Conservation (phyloP, 1,139 yeast genomes). For the Diutina pseudorugosa region DNA sequence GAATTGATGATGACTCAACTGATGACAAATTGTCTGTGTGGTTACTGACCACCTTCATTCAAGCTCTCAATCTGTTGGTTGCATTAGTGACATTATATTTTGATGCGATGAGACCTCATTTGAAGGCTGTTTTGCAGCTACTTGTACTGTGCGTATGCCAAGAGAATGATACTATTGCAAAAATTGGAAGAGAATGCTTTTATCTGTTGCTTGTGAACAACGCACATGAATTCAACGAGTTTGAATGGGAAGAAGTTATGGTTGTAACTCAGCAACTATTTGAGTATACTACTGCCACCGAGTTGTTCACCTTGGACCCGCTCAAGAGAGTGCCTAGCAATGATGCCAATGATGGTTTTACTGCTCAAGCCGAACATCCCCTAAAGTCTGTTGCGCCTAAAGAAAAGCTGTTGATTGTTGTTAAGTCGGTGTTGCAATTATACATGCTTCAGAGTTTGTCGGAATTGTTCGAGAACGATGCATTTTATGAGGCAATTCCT, state of each 20-base stretch:
- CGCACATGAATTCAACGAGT: constrained; percentile 43
- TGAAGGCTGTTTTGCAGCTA: constrained; percentile 67
- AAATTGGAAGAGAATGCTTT: constrained; percentile 85
- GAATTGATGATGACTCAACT: constrained; percentile 27
- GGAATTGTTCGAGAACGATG: constrained; percentile 63
- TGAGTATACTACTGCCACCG: constrained; percentile 74
- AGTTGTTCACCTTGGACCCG: constrained; percentile 67
- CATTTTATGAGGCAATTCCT: constrained; percentile 61
- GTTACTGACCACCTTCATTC: constrained; percentile 92
- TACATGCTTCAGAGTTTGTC: constrained; percentile 79
- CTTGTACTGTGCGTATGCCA: constrained; percentile 86
- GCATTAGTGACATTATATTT: constrained; percentile 74
- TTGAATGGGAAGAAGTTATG: constrained; percentile 70
- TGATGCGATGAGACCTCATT: constrained; percentile 54
- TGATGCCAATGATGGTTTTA: constrained; percentile 9
- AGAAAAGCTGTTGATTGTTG: constrained; percentile 72
- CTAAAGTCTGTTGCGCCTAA: constrained; percentile 16
- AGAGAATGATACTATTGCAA: constrained; percentile 91
- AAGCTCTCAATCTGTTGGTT: constrained; percentile 84
- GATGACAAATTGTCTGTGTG: constrained; percentile 85
- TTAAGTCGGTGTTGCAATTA: constrained; percentile 83
- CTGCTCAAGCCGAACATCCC: constrained; percentile 10
- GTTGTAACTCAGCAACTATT: constrained; percentile 57
- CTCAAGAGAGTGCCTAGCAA: constrained; percentile 17
- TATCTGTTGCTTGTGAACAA: constrained; percentile 69